Conservation (phyloP, 2,329 filamentous ascomycete species). For the Pseudogymnoascus sp. region DNA sequence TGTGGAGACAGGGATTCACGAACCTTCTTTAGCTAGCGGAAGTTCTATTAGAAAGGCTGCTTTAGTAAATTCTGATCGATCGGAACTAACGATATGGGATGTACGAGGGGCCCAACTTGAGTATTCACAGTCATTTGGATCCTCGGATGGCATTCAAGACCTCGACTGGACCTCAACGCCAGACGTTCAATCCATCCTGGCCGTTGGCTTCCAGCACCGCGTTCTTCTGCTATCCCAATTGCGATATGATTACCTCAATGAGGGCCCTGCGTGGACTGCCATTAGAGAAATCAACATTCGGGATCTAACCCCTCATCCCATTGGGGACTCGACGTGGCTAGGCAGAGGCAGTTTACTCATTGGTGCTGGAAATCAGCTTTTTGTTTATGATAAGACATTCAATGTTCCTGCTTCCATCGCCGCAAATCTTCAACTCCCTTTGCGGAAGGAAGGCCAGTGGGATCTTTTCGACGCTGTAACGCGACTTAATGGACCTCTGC, state of each 20-base stretch:
- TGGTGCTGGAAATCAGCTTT: slow-evolving; percentile 84
- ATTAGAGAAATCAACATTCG: slow-evolving; percentile 76
- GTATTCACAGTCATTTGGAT: slow-evolving; percentile 66
- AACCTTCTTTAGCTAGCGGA: slow-evolving; percentile 72
- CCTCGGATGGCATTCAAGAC: slow-evolving; percentile 69
- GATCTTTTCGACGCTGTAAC: slow-evolving; percentile 78
- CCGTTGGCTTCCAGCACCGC: slow-evolving; percentile 84
- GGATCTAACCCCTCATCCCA: slow-evolving; percentile 77
- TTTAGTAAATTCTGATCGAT: slow-evolving; percentile 65
- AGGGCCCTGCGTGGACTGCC: slow-evolving; percentile 80
- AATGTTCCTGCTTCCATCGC: slow-evolving; percentile 32
- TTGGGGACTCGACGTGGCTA: slow-evolving; percentile 89
- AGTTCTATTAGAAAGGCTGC: slow-evolving; percentile 83
- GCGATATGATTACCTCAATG: slow-evolving; percentile 84
- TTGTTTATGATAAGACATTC: slow-evolving; percentile 73
- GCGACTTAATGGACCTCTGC: slow-evolving; percentile 76
- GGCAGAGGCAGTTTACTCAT: slow-evolving; percentile 77
- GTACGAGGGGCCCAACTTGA: slow-evolving; percentile 73
- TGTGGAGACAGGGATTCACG: slow-evolving; percentile 66
- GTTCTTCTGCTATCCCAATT: slow-evolving; percentile 78
- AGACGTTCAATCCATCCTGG: slow-evolving; percentile 78
- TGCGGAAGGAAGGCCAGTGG: slow-evolving; percentile 19
- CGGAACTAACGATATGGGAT: slow-evolving; percentile 84
- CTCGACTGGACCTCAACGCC: slow-evolving; percentile 92
- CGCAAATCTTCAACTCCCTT: slow-evolving; percentile 12